Evolutionary conservation across 768 basidiomycete genomes (phyloP).

Genomic region (Tylopilus plumbeoviolaceoides): DNA sequence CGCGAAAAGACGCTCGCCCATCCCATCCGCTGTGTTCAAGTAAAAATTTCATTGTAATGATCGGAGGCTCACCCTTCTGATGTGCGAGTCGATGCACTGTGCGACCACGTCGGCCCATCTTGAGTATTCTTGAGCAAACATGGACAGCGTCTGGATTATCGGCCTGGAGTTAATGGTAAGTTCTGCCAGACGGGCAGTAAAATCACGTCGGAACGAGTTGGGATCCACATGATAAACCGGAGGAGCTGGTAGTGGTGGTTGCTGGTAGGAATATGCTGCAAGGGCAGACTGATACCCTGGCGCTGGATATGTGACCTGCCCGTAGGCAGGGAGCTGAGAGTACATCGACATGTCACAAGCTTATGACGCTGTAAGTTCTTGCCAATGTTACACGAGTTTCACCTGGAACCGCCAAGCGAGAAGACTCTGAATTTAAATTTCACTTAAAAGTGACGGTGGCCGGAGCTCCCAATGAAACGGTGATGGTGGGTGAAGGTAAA

Average conservation of each 20-base stretch:
- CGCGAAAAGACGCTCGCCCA: conserved; percentile 23
- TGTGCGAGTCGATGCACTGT: conserved; percentile 79
- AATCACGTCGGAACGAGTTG: conserved; percentile 75
- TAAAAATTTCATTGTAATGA: conserved; percentile 22
- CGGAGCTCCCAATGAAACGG: conserved; percentile 35
- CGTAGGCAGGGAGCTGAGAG: conserved; percentile 55
- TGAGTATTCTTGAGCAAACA: conserved; percentile 84
- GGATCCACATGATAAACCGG: conserved; percentile 57
- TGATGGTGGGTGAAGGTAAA: conserved; percentile 48
- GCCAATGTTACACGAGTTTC: conserved; percentile 32
- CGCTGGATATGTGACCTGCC: conserved; percentile 50
- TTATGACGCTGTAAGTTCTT: conserved; percentile 32
- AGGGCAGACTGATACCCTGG: conserved; percentile 45
- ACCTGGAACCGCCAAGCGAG: conserved; percentile 30
- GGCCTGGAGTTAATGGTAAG: conserved; percentile 94
- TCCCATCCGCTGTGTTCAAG: conserved; percentile 26
- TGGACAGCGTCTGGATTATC: conserved; percentile 88
- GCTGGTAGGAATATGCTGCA: conserved; percentile 45
- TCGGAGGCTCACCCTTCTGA: conserved; percentile 74
- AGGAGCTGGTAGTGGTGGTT: conserved; percentile 38
- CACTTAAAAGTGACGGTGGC: conserved; percentile 47
- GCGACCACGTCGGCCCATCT: conserved; percentile 77
- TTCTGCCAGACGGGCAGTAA: conserved; percentile 63
- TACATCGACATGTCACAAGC: conserved; percentile 57
- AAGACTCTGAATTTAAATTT: conserved; percentile 40